Conservation (phyloP, 106 monocot genomes). For the Apostasia ramifera region DNA sequence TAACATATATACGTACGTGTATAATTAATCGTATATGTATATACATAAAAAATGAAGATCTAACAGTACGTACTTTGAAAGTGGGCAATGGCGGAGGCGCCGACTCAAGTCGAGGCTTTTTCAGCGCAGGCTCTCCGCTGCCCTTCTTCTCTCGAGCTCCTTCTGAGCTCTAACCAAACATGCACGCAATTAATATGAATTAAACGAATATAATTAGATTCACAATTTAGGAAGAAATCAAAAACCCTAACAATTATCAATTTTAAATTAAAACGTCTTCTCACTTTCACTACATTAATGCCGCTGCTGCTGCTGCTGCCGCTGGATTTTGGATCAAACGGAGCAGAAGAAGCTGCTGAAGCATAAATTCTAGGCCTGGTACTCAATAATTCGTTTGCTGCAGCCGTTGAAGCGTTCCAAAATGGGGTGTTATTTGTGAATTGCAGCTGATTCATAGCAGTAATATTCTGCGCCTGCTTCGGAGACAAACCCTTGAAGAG, state of each 20-base stretch:
- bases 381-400: neutral
- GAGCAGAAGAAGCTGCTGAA: neutral
- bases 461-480: neutral
- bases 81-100: constrained; percentile 1
- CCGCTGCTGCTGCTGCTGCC: no score
- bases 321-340: neutral
- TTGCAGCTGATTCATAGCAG: neutral
- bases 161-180: neutral
- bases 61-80: constrained; percentile 1
- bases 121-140: neutral
- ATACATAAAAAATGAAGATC: neutral
- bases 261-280: neutral
- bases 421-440: constrained; percentile 6
- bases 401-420: neutral
- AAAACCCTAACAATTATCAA: neutral
- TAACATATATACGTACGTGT: neutral
- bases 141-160: constrained; percentile 3
- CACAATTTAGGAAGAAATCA: neutral
- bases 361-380: neutral
- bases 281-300: neutral
- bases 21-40: neutral
- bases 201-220: no score
- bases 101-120: neutral
- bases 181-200: no score
- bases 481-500: no score